Percentiles rank a stretch among this genome's conserved stretches.
Evolutionary conservation across 75 land plant genomes (phyloP).

Genomic region (Sequoia sempervirens): DNA sequence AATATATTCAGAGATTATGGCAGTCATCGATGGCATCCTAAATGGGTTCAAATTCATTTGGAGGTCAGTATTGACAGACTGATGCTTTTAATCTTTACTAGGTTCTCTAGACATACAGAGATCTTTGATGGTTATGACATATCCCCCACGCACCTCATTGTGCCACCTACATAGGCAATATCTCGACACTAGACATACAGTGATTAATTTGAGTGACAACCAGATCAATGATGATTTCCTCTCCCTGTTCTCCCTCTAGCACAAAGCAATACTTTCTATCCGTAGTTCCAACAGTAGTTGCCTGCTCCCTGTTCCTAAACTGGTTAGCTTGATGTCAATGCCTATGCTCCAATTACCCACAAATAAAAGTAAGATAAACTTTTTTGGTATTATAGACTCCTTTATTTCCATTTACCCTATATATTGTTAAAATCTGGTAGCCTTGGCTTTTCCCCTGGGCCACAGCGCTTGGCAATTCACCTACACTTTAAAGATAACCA

Average conservation of each 20-base stretch:
- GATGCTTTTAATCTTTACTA: not conserved
- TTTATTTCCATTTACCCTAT: not conserved
- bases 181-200: not conserved
- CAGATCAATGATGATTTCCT: not conserved
- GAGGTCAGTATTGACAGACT: not conserved
- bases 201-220: not conserved
- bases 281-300: not conserved
- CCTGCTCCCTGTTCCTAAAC: no score
- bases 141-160: not conserved
- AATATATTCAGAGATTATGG: not conserved
- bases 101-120: not conserved
- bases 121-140: not conserved
- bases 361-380: no score
- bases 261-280: not conserved
- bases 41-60: not conserved
- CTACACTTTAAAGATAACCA: not conserved
- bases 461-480: not conserved
- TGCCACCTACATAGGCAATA: no score
- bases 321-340: no score
- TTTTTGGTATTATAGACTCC: not conserved
- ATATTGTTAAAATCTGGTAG: not conserved
- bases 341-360: no score
- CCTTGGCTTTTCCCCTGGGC: not conserved
- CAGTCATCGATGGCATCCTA: not conserved
- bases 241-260: not conserved